These are phyloP conservation scores for Thinopyrum elongatum DNA, from an alignment of 176 grass and related monocot species.

Conservation along the genomic window DNA sequence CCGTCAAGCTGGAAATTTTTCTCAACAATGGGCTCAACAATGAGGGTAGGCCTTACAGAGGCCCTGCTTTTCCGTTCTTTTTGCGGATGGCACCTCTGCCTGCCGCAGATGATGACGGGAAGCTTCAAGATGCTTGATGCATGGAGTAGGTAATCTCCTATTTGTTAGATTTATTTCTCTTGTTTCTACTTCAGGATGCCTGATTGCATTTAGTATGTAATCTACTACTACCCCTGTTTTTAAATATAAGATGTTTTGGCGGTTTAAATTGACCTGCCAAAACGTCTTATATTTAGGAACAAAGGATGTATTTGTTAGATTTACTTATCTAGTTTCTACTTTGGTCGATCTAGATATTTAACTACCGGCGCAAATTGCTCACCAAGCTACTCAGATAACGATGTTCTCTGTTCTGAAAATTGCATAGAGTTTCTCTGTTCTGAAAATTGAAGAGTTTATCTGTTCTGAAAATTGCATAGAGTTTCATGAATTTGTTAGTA, in stretches of 20 bases:
- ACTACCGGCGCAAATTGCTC: not conserved
- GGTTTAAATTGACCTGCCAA: too few relatives aligned
- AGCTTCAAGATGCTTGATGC: conserved; percentile 10
- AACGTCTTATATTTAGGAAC: too few relatives aligned
- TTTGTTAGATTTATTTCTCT: not conserved
- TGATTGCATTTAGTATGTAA: conserved; percentile 11
- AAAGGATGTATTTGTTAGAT: not conserved
- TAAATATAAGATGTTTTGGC: too few relatives aligned
- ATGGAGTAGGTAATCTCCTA: conserved; percentile 4
- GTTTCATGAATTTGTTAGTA: not conserved
- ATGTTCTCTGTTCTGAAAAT: too few relatives aligned
- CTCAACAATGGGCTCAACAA: not conserved
- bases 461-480: not conserved
- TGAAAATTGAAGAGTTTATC: too few relatives aligned
- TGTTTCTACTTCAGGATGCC: not conserved
- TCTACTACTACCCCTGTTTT: not conserved
- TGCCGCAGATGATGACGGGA: not conserved
- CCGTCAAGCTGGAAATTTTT: not conserved
- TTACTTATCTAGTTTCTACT: not conserved
- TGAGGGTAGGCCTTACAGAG: not conserved
- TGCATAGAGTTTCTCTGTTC: not conserved
- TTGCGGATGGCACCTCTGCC: not conserved
- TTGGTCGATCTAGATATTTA: not conserved
- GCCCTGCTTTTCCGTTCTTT: conserved; percentile 31
- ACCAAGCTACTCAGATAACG: too few relatives aligned